A percentile compares a stretch with the other conserved stretches of the same genome.
phyloP scores from a whole-genome alignment of 2,329 filamentous ascomycete species.

The Aspergillus viridinutans region DNA sequence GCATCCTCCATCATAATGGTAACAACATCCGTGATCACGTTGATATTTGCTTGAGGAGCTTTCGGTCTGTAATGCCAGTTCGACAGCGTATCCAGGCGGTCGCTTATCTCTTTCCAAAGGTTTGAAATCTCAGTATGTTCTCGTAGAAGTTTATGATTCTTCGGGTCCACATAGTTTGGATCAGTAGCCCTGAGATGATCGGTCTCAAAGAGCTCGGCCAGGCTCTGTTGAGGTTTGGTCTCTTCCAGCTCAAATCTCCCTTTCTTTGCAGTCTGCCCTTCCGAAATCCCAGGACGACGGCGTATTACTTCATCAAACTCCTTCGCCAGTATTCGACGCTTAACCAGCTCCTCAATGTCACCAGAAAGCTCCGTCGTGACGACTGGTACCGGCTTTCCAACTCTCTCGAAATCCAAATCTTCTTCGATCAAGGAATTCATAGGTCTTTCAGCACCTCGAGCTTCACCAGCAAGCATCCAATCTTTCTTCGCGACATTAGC shows the following conservation, averaged over 20 bases:
- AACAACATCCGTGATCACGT: constrained; percentile 85
- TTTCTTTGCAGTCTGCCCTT: constrained; percentile 60
- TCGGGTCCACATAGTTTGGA: constrained; percentile 73
- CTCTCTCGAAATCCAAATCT: constrained; percentile 91
- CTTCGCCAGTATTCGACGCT: constrained; percentile 80
- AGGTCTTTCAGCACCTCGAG: constrained; percentile 73
- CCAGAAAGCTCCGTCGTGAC: constrained; percentile 89
- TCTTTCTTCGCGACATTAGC: constrained; percentile 84
- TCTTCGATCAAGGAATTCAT: constrained; percentile 90
- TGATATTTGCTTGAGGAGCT: constrained; percentile 72
- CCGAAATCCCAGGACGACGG: constrained; percentile 70
- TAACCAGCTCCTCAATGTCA: constrained; percentile 89
- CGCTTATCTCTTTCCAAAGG: constrained; percentile 76
- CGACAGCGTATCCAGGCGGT: constrained; percentile 80
- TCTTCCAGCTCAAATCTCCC: constrained; percentile 80
- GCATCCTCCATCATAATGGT: constrained; percentile 93
- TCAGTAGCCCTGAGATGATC: constrained; percentile 78
- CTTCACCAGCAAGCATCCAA: constrained; percentile 89
- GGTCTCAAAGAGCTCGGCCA: constrained; percentile 92
- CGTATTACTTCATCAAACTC: constrained; percentile 91
- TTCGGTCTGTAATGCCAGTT: constrained; percentile 96
- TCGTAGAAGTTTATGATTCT: constrained; percentile 74
- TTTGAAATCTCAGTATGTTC: constrained; percentile 79
- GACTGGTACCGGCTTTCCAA: constrained; percentile 90
- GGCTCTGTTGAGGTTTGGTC: constrained; percentile 76